phyloP scores from a whole-genome alignment of 306 rosid genomes.

The Trichosanthes truncata region DNA sequence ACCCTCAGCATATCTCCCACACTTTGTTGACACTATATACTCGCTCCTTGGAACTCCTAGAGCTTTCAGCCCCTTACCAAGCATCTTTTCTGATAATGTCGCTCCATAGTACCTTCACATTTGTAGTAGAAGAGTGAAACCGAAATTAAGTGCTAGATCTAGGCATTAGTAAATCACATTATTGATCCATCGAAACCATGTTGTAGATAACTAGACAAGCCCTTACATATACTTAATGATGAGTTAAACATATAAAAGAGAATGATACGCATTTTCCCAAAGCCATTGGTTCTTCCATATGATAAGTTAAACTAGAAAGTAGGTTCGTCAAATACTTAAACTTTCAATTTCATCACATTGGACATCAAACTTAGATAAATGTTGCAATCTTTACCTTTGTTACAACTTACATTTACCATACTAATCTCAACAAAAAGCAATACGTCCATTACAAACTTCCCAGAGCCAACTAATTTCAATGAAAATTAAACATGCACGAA shows the following conservation, averaged over 20 bases:
- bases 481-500: not conserved
- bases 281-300: not conserved
- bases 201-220: not conserved
- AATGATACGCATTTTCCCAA: not conserved
- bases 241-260: not conserved
- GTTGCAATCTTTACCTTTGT: not conserved
- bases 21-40: conserved; percentile 77
- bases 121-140: not conserved
- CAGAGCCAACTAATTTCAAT: not conserved
- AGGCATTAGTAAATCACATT: not conserved
- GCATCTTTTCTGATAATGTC: conserved; percentile 67
- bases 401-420: not conserved
- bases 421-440: not conserved
- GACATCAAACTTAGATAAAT: not conserved
- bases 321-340: not conserved
- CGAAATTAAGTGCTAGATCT: not conserved
- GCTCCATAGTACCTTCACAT: conserved; percentile 64
- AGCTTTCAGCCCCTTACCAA: conserved; percentile 75
- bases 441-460: not conserved
- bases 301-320: no score
- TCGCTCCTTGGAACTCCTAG: conserved; percentile 57
- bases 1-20: conserved; percentile 75
- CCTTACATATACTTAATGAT: not conserved
- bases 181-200: not conserved
- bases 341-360: not conserved